A percentile compares a stretch with the other conserved stretches of the same genome.
Conservation (phyloP, 495 filamentous ascomycete genomes). For the Cryomyces minteri region DNA sequence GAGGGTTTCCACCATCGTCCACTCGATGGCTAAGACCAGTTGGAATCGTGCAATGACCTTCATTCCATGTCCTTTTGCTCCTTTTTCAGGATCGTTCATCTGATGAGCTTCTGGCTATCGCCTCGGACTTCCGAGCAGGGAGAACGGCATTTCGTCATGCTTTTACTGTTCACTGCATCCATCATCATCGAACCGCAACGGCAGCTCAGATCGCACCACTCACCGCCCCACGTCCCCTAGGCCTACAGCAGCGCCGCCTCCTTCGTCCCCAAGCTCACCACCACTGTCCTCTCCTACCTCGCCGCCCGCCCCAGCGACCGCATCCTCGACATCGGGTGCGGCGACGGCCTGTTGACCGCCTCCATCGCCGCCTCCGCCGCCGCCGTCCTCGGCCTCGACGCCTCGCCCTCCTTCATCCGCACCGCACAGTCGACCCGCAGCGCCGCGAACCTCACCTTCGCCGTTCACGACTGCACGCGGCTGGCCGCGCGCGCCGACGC, state of each 20-base stretch:
- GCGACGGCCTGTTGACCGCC: constrained; percentile 48
- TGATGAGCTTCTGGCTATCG: too few relatives aligned
- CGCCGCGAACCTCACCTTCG: constrained; percentile 18
- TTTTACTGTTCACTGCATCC: neutral
- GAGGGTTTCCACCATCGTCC: neutral
- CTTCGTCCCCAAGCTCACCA: constrained; percentile 55
- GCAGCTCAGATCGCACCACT: neutral
- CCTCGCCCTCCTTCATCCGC: constrained; percentile 45
- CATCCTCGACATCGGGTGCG: constrained; percentile 60
- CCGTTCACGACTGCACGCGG: constrained; percentile 27
- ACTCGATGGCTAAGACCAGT: too few relatives aligned
- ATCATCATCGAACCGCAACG: neutral
- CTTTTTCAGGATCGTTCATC: too few relatives aligned
- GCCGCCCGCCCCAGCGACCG: constrained; percentile 36
- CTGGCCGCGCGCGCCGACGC: constrained; percentile 14
- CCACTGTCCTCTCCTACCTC: constrained; percentile 45
- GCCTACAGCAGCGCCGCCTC: constrained; percentile 44
- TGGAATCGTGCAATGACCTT: too few relatives aligned
- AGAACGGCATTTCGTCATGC: neutral
- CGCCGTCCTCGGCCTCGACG: constrained; percentile 43
- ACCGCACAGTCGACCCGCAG: constrained; percentile 26
- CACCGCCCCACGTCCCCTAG: constrained; percentile 17
- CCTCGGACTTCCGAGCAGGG: too few relatives aligned
- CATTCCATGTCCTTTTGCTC: too few relatives aligned
- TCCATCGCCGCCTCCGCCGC: constrained; percentile 27